Conservation (phyloP, 192 early-diverging fungal genomes). For the Coemansia sp. region DNA sequence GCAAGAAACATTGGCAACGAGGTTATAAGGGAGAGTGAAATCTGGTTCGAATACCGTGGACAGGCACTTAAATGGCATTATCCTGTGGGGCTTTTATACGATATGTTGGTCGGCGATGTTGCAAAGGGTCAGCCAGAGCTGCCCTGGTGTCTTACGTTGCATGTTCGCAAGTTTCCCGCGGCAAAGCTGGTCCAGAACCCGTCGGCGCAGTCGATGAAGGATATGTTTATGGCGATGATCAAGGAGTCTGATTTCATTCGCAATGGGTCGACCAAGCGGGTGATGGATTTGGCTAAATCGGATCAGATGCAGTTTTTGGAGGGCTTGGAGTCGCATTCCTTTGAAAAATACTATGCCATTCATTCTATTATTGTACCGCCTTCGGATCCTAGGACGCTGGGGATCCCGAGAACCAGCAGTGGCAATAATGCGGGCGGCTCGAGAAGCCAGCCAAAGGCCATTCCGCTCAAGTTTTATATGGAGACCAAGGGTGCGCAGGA, state of each 20-base stretch:
- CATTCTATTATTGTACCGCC: conserved; percentile 28
- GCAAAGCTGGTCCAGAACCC: conserved; percentile 64
- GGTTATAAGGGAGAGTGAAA: conserved; percentile 43
- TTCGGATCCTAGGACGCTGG: not conserved
- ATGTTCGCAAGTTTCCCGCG: conserved; percentile 69
- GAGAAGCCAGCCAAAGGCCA: conserved; percentile 27
- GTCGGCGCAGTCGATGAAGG: conserved; percentile 57
- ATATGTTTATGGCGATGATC: conserved; percentile 84
- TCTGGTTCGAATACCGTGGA: conserved; percentile 73
- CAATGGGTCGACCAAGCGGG: conserved; percentile 75
- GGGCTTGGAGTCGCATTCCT: conserved; percentile 53
- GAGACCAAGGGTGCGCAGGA: conserved; percentile 16
- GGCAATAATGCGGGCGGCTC: not conserved
- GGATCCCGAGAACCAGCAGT: conserved; percentile 5
- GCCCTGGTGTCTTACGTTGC: conserved; percentile 79
- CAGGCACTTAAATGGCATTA: conserved; percentile 83
- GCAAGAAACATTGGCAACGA: not conserved
- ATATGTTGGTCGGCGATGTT: conserved; percentile 49
- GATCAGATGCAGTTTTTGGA: conserved; percentile 83
- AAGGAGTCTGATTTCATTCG: conserved; percentile 87
- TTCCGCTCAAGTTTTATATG: conserved; percentile 43
- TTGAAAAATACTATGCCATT: conserved; percentile 48
- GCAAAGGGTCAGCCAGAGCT: conserved; percentile 31
- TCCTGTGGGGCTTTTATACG: conserved; percentile 81
- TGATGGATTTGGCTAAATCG: conserved; percentile 80